A percentile compares a stretch with the other conserved stretches of the same genome.
phyloP scores from a whole-genome alignment of 257 asterid genomes.

The Verbena officinalis region DNA sequence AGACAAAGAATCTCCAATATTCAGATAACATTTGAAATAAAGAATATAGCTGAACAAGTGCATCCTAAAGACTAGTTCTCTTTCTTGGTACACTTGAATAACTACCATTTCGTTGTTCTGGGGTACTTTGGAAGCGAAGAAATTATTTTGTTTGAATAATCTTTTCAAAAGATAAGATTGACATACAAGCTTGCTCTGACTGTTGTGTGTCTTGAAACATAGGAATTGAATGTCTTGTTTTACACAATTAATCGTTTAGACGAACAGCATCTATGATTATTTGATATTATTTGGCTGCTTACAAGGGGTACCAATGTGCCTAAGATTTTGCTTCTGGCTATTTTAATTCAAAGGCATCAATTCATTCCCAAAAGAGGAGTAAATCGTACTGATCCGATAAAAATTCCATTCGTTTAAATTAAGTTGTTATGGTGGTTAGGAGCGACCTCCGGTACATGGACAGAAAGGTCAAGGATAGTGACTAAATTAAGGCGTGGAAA shows the following conservation, averaged over 20 bases:
- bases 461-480: neutral
- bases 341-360: constrained; percentile 12
- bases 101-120: neutral
- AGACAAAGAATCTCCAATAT: neutral
- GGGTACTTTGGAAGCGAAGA: neutral
- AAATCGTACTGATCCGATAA: neutral
- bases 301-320: neutral
- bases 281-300: neutral
- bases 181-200: neutral
- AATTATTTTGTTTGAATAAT: neutral
- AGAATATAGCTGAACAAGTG: constrained; percentile 9
- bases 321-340: neutral
- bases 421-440: constrained; percentile 21
- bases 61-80: constrained; percentile 6
- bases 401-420: neutral
- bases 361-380: neutral
- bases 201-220: neutral
- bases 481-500: neutral
- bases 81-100: constrained; percentile 1
- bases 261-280: neutral
- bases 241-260: neutral
- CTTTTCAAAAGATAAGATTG: neutral
- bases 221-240: neutral
- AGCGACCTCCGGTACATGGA: constrained; percentile 9
- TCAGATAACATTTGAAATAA: constrained; percentile 1